Evolutionary conservation across 192 early-diverging fungal species (phyloP), one percentile per base, ranked within the genome.

Genomic region (Physocladia obscura): DNA sequence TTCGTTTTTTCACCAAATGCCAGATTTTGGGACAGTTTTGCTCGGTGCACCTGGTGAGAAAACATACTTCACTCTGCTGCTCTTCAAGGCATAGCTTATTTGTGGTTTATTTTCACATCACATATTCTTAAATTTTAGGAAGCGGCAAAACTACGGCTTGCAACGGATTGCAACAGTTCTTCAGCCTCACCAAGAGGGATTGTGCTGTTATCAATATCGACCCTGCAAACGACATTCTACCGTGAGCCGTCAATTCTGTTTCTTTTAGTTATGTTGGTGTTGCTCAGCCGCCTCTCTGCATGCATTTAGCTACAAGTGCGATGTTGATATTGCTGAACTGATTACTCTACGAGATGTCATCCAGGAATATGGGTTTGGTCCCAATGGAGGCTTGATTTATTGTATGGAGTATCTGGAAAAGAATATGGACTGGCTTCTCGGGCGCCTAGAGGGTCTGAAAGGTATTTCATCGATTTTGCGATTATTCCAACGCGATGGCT

Each of bases 351-450:
- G 82, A 24, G 86, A 85, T 40, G 76, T 74, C 27, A 84, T 84
- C 76, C 70, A 78, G 37, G 79, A 77, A 55, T 81, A 75, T 57
- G 67, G 71, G 1, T 67, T 87, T 17, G 86, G 86, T 2, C 86
- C 86, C 17, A 87, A 87, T 63, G 86, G 86, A 35, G 86, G 77
- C 3, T 67, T 87, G 35, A 80, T 87, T 22, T 87, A 82, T 57
- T 85, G 86, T 71, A 78, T 87, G 70, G 86, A 87, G 63, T 87
- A 87, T 63, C 78, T 87, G 15, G 86, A 86, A 57, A 74, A 81
- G 38, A 87, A 87, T 54, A 48, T 85, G 61, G 83, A 87, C 63
- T 87, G 86, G 86, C 71, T 87, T 57, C 35, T 74, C 32, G 61
- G 73, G 21, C 37, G 67, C 56, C 59, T 87, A 44, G 63, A 74